These are phyloP conservation scores for Exserohilum rostratum DNA, from an alignment of 2,329 filamentous ascomycete genomes.

Conservation along the genomic window DNA sequence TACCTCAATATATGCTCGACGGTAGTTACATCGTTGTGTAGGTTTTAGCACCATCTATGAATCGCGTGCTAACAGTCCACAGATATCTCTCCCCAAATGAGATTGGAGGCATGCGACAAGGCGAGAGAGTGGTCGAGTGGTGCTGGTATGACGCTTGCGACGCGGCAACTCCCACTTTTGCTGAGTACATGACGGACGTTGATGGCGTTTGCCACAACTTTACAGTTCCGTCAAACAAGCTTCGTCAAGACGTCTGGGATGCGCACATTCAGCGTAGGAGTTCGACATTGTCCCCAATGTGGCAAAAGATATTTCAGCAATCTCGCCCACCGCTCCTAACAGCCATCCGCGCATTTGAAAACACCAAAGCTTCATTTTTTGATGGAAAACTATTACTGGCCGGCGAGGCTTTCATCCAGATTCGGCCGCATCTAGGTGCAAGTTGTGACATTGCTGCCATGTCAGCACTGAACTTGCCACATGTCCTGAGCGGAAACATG, in stretches of 20 bases:
- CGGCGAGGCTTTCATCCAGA: conserved; percentile 52
- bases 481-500: conserved; percentile 44
- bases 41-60: neutral
- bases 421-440: conserved; percentile 52
- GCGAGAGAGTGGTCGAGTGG: conserved; percentile 51
- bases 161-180: conserved; percentile 39
- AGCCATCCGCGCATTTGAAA: conserved; percentile 50
- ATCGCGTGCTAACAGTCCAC: neutral
- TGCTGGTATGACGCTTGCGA: conserved; percentile 53
- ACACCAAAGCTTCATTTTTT: conserved; percentile 41
- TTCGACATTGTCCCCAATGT: conserved; percentile 42
- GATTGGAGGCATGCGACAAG: conserved; percentile 40
- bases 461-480: conserved; percentile 46
- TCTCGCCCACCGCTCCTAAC: conserved; percentile 51
- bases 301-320: conserved; percentile 45
- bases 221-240: conserved; percentile 49
- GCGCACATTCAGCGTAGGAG: conserved; percentile 26
- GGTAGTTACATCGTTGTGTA: conserved; percentile 17
- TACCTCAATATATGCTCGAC: conserved; percentile 11
- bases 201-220: conserved; percentile 45
- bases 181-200: conserved; percentile 51
- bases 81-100: conserved; percentile 50
- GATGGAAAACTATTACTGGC: conserved; percentile 52
- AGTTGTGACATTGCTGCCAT: conserved; percentile 53
- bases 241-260: conserved; percentile 46